A percentile compares a stretch with the other conserved stretches of the same genome.
Conservation (phyloP, 257 asterid species). For the Anisodus tanguticus region DNA sequence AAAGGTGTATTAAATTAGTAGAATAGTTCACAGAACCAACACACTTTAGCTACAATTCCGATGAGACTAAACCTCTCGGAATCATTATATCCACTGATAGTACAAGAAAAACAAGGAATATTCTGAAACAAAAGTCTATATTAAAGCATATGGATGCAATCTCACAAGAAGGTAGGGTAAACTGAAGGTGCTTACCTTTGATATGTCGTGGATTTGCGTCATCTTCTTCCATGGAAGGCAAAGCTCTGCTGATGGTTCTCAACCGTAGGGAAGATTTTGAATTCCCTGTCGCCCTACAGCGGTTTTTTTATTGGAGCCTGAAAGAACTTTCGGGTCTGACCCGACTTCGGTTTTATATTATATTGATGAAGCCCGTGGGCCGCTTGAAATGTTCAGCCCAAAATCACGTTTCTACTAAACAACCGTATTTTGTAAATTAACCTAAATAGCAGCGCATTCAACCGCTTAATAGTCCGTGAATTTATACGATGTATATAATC, state of each 20-base stretch:
- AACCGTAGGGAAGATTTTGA: background rate
- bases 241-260: background rate
- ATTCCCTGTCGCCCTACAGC: background rate
- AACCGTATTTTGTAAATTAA: too few species aligned
- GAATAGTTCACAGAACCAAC: conserved; percentile 42
- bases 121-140: background rate
- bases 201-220: background rate
- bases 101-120: background rate
- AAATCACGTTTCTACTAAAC: background rate
- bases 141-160: background rate
- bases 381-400: background rate
- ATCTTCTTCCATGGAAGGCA: background rate
- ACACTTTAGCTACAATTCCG: conserved; percentile 35
- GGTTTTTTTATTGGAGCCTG: background rate
- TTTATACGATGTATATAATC: too few species aligned
- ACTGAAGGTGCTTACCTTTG: background rate
- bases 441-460: too few species aligned
- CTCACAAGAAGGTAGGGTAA: background rate
- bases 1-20: conserved; percentile 33
- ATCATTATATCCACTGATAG: conserved; percentile 46
- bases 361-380: background rate
- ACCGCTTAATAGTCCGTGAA: too few species aligned
- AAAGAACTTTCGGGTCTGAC: background rate
- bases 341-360: background rate
- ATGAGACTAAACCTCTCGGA: conserved; percentile 44